phyloP scores from a whole-genome alignment of 371 early-diverging fungal species.

The Haplosporangium sp. region DNA sequence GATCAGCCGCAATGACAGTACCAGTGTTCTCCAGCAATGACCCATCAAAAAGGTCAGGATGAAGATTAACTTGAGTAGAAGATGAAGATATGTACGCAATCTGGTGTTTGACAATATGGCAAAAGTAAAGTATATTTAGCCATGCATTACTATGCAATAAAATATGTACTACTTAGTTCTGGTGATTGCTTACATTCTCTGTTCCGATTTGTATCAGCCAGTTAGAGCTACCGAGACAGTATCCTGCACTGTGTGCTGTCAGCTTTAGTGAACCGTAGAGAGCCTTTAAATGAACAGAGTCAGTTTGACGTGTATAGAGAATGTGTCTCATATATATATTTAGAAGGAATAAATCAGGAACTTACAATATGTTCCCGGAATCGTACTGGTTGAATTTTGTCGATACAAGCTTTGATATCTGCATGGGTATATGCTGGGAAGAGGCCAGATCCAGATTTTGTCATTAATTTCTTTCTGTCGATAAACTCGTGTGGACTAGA shows the following conservation, averaged over 20 bases:
- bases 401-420: constrained; percentile 71
- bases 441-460: constrained; percentile 40
- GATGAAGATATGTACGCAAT: constrained; percentile 78
- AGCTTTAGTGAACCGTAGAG: constrained; percentile 42
- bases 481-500: constrained; percentile 47
- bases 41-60: constrained; percentile 78
- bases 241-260: constrained; percentile 53
- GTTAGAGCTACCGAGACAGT: constrained; percentile 52
- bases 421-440: constrained; percentile 66
- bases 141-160: background rate
- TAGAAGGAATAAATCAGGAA: background rate
- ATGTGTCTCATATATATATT: too few species aligned
- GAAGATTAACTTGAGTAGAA: constrained; percentile 68
- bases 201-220: constrained; percentile 54
- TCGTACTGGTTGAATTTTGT: constrained; percentile 74
- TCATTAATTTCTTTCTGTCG: constrained; percentile 41
- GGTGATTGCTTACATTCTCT: constrained; percentile 35
- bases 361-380: constrained; percentile 70
- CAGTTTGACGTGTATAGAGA: background rate
- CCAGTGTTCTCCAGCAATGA: constrained; percentile 68
- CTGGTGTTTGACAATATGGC: constrained; percentile 29
- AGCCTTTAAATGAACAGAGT: constrained; percentile 22
- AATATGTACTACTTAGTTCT: background rate
- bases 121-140: background rate
- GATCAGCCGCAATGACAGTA: constrained; percentile 64